These are phyloP conservation scores for Alternaria burnsii DNA, from an alignment of 2,329 filamentous ascomycete species.

Conservation along the genomic window DNA sequence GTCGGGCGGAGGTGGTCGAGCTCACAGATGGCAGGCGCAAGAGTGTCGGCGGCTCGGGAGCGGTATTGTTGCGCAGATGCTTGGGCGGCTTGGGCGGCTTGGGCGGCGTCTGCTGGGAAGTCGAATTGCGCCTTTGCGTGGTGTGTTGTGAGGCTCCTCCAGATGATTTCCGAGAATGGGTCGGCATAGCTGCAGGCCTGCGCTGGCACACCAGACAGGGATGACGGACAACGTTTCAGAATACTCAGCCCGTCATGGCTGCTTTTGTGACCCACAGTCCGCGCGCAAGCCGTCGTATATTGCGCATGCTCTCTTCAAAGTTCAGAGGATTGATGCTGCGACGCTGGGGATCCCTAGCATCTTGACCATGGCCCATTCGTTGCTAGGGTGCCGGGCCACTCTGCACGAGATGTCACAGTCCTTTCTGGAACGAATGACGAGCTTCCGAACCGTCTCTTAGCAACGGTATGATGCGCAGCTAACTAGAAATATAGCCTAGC, in stretches of 20 bases:
- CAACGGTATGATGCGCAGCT: conserved; percentile 14
- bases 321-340: conserved; percentile 17
- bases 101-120: conserved; percentile 24
- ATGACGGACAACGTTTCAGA: conserved; percentile 24
- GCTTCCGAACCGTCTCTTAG: conserved; percentile 2
- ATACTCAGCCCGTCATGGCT: conserved; percentile 32
- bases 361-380: conserved; percentile 16
- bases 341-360: conserved; percentile 20
- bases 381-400: conserved; percentile 23
- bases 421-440: conserved; percentile 17
- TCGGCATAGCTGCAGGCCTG: conserved; percentile 28
- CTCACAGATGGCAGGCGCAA: conserved; percentile 44
- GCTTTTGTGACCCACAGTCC: conserved; percentile 27
- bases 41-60: conserved; percentile 35
- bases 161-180: conserved; percentile 27
- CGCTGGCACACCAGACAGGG: conserved; percentile 32
- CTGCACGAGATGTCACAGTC: conserved; percentile 25
- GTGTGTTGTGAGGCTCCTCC: conserved; percentile 22
- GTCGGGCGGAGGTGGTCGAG: conserved; percentile 39
- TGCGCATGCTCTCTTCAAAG: conserved; percentile 21
- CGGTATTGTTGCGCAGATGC: conserved; percentile 39
- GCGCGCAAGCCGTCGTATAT: conserved; percentile 20
- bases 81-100: conserved; percentile 22
- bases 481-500: conserved; percentile 3
- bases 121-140: conserved; percentile 12